Percentiles rank a stretch among this genome's conserved stretches.
Evolutionary conservation across 176 grass and related monocot genomes (phyloP).

Genomic region (Avena sativa): DNA sequence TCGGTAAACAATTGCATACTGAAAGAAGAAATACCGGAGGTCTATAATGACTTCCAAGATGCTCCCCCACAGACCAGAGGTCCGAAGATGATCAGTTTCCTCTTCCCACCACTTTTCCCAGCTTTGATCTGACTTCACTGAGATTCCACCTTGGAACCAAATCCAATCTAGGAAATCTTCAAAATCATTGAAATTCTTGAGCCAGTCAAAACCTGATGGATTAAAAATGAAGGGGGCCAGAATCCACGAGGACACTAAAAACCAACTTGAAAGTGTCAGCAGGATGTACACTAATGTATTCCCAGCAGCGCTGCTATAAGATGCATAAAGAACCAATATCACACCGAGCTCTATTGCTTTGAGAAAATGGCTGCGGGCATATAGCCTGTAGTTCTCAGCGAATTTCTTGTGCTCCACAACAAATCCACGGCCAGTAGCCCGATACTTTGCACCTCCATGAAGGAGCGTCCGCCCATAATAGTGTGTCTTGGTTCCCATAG

Average conservation of each 20-base stretch:
- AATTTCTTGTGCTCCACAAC: conserved; percentile 97
- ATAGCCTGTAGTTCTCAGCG: conserved; percentile 91
- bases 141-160: conserved; percentile 79
- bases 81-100: conserved; percentile 84
- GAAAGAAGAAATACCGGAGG: conserved; percentile 93
- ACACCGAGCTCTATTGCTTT: conserved; percentile 94
- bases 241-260: conserved; percentile 90
- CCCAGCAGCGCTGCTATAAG: conserved; percentile 59
- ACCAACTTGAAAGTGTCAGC: conserved; percentile 93
- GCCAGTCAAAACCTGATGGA: conserved; percentile 93
- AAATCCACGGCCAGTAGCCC: conserved; percentile 94
- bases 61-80: conserved; percentile 86
- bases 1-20: conserved; percentile 89
- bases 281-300: conserved; percentile 85
- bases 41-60: conserved; percentile 88
- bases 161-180: conserved; percentile 96
- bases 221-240: conserved; percentile 90
- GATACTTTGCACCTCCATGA: conserved; percentile 95
- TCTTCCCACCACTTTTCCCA: conserved; percentile 98
- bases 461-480: conserved; percentile 94
- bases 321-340: conserved; percentile 85
- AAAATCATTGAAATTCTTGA: conserved; percentile 97
- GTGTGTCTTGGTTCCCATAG: conserved; percentile 96
- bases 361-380: conserved; percentile 87
- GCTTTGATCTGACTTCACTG: conserved; percentile 78